Percentiles rank a stretch among this genome's conserved stretches.
Conservation (phyloP, 2,329 filamentous ascomycete species). For the Akanthomyces muscarius region DNA sequence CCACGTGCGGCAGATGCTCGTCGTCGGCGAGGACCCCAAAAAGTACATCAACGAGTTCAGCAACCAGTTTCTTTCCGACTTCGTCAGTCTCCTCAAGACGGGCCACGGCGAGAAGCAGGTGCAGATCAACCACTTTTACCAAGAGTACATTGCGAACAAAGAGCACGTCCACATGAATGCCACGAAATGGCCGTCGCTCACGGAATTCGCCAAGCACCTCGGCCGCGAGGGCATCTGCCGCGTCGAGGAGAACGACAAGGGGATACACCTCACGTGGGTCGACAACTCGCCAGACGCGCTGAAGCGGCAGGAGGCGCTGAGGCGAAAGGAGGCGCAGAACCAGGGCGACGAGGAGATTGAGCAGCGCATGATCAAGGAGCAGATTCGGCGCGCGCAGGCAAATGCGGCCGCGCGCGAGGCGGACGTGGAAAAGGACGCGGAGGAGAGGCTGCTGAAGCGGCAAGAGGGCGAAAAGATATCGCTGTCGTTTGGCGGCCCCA, state of each 20-base stretch:
- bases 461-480: conserved; percentile 73
- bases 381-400: conserved; percentile 72
- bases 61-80: conserved; percentile 76
- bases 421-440: conserved; percentile 37
- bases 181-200: conserved; percentile 82
- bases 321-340: conserved; percentile 80
- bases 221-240: conserved; percentile 83
- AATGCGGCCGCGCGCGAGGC: conserved; percentile 39
- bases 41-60: conserved; percentile 80
- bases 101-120: conserved; percentile 88
- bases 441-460: conserved; percentile 50
- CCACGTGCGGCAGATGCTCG: conserved; percentile 82
- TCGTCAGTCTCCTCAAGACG: conserved; percentile 71
- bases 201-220: conserved; percentile 84
- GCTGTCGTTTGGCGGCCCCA: conserved; percentile 57
- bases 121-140: conserved; percentile 89
- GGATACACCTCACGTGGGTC: conserved; percentile 82
- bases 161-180: conserved; percentile 92
- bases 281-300: conserved; percentile 87
- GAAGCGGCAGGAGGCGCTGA: conserved; percentile 71
- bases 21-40: conserved; percentile 82
- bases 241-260: conserved; percentile 86
- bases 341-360: conserved; percentile 89
- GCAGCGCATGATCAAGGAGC: conserved; percentile 74
- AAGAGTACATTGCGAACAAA: conserved; percentile 84